phyloP scores from a whole-genome alignment of 78 protist genomes.

The Planoprotostelium fungivorum region DNA sequence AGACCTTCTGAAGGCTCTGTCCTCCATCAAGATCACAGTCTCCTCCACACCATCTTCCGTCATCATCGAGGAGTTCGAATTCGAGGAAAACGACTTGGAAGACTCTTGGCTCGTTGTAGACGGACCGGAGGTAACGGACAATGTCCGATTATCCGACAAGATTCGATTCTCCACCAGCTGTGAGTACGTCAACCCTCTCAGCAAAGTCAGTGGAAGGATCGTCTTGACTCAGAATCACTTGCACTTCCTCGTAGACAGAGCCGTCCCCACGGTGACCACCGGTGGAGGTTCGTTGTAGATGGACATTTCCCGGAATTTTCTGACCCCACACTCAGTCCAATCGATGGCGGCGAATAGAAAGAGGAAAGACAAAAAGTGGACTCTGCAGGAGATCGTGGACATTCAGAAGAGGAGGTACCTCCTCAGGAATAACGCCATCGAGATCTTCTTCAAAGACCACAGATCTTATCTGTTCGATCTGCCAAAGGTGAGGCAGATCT shows the following conservation, averaged over 20 bases:
- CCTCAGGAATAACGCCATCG: constrained; percentile 59
- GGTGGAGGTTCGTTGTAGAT: neutral
- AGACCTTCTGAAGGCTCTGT: neutral
- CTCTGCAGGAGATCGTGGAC: constrained; percentile 22
- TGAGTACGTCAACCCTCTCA: neutral
- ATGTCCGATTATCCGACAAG: neutral
- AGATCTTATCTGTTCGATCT: constrained; percentile 53
- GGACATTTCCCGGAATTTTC: neutral
- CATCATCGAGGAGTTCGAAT: neutral
- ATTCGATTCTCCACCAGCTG: neutral
- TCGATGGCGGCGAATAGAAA: neutral
- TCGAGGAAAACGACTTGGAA: neutral
- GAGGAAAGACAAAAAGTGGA: constrained; percentile 41
- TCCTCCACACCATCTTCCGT: neutral
- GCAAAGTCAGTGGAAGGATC: neutral
- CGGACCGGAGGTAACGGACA: neutral
- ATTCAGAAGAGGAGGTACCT: constrained; percentile 51
- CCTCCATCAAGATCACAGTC: neutral
- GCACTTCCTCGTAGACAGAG: neutral
- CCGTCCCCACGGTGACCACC: neutral
- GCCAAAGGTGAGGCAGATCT: constrained; percentile 9
- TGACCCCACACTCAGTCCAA: neutral
- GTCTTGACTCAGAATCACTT: neutral
- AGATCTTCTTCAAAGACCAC: constrained; percentile 57
- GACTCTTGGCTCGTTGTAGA: neutral